Base-by-base conservation (phyloP, 345 rosid species). In the Cochlearia excelsa region DNA sequence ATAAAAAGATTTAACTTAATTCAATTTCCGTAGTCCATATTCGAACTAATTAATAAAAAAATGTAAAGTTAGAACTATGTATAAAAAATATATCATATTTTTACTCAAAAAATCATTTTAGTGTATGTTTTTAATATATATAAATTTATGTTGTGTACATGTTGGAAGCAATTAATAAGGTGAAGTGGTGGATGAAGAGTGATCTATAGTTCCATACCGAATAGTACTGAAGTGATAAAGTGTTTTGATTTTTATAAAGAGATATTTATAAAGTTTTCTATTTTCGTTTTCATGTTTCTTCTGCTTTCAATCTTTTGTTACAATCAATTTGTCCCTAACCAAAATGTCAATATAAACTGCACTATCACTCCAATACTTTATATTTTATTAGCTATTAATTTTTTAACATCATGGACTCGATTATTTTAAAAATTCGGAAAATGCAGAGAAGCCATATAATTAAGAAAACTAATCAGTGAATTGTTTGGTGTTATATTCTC, bases 191-290 rank as follows among this genome's bases (percentile, higher is more conserved):
- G 65, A 49, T 8, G 62, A 49, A 55, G 63, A 48, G 58, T 62
- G 74, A 48, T 54, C 74, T 68, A 69, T 62, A 69, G 74, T 41
- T 54, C 74, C 74, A 69, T 62, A 69, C 74, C 53, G 74, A 42
- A 55, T 48, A 48, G 73, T 61, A 69, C 63, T 54, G 44, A 61
- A 46, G 31, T 29, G 43, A 61, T 52, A 16, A 59, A 54, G 67
- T 68, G 23, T 16, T 54, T 39, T 52, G 34, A 9, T 43, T 53
- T 51, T 34, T 34, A 9, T 10, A 51, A 57, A 31, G 29, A 31
- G 23, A 3, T 23, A 42, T 29, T 54, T 26, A 26, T 3, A 54
- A 48, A 40, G 4, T 31, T 59, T 41, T 42, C 44, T 54, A 54
- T 48, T 4, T 54, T 61, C 55, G 46, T 69, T 55, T 53, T 53